These are phyloP conservation scores for Cutaneotrichosporon mucoides DNA, from an alignment of 1,284 basidiomycete species.

Conservation along the genomic window DNA sequence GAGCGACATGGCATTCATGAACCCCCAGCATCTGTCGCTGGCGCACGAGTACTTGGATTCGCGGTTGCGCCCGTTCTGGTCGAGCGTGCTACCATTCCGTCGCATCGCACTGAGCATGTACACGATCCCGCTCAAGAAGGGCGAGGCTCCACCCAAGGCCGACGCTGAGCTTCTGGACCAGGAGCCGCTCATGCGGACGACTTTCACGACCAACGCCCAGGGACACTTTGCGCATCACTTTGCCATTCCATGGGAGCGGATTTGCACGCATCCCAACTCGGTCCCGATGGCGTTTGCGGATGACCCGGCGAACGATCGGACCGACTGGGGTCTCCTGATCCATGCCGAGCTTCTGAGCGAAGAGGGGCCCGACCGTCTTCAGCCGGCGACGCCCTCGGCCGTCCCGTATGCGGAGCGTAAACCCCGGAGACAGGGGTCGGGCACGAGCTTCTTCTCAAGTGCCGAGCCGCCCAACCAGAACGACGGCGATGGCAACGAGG, in stretches of 20 bases:
- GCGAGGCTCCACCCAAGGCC: constrained; percentile 9
- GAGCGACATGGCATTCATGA: constrained; percentile 32
- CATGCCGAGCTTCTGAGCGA: constrained; percentile 22
- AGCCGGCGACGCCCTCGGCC: neutral
- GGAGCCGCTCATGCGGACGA: constrained; percentile 54
- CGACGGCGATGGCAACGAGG: constrained; percentile 18
- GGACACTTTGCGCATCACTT: constrained; percentile 67
- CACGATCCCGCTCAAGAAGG: constrained; percentile 17
- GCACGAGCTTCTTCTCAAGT: constrained; percentile 11
- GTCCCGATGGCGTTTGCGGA: constrained; percentile 60
- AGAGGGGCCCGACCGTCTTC: constrained; percentile 6
- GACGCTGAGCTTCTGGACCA: constrained; percentile 32
- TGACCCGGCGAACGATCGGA: constrained; percentile 48
- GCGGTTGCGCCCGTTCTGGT: constrained; percentile 67
- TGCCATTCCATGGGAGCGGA: constrained; percentile 61
- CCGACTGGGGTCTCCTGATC: constrained; percentile 22
- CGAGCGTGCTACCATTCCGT: constrained; percentile 34
- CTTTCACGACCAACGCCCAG: constrained; percentile 59
- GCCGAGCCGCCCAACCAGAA: constrained; percentile 17
- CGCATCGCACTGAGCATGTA: constrained; percentile 35
- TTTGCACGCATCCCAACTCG: constrained; percentile 60
- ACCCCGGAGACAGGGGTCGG: neutral
- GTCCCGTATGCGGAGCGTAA: neutral
- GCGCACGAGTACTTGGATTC: constrained; percentile 68
- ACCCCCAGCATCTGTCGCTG: constrained; percentile 48